phyloP scores from a whole-genome alignment of 169 alveolate species.

The Plasmodium coatneyi region DNA sequence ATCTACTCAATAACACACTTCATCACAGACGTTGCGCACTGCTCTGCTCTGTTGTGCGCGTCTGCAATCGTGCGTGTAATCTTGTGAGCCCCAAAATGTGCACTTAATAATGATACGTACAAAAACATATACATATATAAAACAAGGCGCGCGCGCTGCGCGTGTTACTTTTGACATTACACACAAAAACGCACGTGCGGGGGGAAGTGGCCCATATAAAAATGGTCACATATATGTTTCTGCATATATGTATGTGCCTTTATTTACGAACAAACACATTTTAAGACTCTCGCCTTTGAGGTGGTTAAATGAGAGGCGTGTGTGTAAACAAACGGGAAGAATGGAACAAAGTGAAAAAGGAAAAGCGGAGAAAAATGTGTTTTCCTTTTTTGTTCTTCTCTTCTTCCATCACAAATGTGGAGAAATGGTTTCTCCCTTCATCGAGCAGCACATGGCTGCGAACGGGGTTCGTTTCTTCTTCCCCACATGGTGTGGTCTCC shows the following conservation, averaged over 20 bases:
- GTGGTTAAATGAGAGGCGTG: not conserved
- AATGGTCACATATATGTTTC: not conserved
- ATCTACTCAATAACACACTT: not conserved
- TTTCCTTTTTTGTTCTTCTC: not conserved
- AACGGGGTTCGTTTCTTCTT: not conserved
- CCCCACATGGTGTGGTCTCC: not conserved
- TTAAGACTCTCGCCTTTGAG: not conserved
- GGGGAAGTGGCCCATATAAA: not conserved
- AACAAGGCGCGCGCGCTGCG: not conserved
- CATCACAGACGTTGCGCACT: not conserved
- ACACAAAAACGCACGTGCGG: not conserved
- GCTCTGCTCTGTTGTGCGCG: not conserved
- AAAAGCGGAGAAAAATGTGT: not conserved
- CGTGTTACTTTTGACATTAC: not conserved
- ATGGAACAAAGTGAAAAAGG: not conserved
- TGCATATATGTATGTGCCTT: constrained; percentile 3
- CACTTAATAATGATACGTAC: not conserved
- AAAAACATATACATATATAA: not conserved
- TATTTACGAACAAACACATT: not conserved
- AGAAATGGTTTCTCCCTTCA: not conserved
- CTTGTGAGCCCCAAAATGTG: not conserved
- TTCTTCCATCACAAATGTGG: not conserved
- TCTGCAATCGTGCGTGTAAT: not conserved
- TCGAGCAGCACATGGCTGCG: not conserved
- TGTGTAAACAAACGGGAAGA: not conserved